Percentiles rank a stretch among this genome's conserved stretches.
These are phyloP conservation scores for Psilocybe mexicana DNA, from an alignment of 1,284 basidiomycete genomes.

Conservation along the genomic window DNA sequence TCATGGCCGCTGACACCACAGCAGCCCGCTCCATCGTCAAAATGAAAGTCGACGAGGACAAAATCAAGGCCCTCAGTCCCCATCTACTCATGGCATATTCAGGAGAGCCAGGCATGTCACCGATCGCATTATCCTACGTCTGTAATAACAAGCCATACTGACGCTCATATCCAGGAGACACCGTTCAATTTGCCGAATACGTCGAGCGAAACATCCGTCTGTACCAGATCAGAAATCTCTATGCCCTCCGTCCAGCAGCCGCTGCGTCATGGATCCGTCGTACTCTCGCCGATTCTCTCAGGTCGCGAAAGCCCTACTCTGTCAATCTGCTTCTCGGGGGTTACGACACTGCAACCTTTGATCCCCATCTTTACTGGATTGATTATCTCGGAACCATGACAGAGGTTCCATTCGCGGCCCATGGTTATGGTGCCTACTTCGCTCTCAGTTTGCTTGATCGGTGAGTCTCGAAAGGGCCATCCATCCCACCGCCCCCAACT, in stretches of 20 bases:
- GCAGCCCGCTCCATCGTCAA: conserved; percentile 92
- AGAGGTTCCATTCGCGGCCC: conserved; percentile 91
- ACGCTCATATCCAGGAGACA: conserved; percentile 69
- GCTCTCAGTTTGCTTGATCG: conserved; percentile 90
- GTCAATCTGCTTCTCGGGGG: conserved; percentile 95
- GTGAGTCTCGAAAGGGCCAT: conserved; percentile 40
- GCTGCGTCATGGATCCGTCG: conserved; percentile 95
- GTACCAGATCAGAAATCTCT: conserved; percentile 93
- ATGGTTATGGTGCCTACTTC: conserved; percentile 95
- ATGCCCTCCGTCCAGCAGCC: conserved; percentile 86
- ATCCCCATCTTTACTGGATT: conserved; percentile 90
- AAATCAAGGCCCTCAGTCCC: conserved; percentile 90
- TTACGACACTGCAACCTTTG: conserved; percentile 71
- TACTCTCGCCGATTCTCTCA: conserved; percentile 85
- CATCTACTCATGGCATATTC: conserved; percentile 95
- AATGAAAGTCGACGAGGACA: conserved; percentile 98
- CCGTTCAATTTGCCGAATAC: conserved; percentile 95
- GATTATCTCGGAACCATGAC: conserved; percentile 93
- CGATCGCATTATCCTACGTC: neutral
- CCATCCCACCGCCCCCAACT: too few relatives aligned
- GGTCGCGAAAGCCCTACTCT: conserved; percentile 85
- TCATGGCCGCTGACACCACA: conserved; percentile 90
- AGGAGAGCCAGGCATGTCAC: conserved; percentile 81
- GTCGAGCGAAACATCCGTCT: conserved; percentile 94
- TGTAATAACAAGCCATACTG: neutral